Base-by-base conservation (phyloP, 2,329 filamentous ascomycete genomes). In the Claviceps spartinae region DNA sequence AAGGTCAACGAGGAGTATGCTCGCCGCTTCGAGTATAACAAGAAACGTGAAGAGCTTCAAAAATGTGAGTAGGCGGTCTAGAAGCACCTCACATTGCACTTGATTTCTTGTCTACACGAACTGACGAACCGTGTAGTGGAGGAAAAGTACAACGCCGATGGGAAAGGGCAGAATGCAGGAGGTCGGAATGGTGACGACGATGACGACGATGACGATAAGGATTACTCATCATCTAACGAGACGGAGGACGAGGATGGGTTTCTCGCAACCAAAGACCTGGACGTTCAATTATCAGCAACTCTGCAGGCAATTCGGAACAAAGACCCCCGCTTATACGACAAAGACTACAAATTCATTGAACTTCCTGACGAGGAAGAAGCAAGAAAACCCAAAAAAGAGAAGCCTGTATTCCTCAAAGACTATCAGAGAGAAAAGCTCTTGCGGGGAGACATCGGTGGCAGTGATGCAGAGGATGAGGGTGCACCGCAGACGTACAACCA, bases 341-440 rank as follows among this genome's bases (percentile, higher is more conserved):
- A 81, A 55, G 77, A 83, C 37, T 76, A 77, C 57, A 88, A 78
- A 18, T 97, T 97, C 70, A 96, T 90, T 69, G 72, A 74, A 42
- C 73, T 82, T 13, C 79, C 85, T 4, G 77, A 79, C 24, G 75
- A 77, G 2, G 65, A 66, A 38, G 60, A 62, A 11, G 57, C 62
- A 0, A 52, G 59, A 18, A 68, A 72, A 55, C 69, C 72, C 43
- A 83, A 84, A 67, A 83, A 85, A 65, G 82, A 93, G 56, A 94
- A 94, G 70, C 83, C 90, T 1, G 82, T 98, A 71, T 88, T 80
- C 55, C 73, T 98, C 51, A 80, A 80, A 59, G 89, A 98, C 67
- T 98, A 96, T 67, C 93, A 98, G 63, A 83, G 90, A 56, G 81
- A 93, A 66, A 94, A 91, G 61, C 74, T 95, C n/a, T 66, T 97